A percentile compares a stretch with the other conserved stretches of the same genome.
Conservation (phyloP, 176 grass and related monocot genomes). For the Bothriochloa decipiens region DNA sequence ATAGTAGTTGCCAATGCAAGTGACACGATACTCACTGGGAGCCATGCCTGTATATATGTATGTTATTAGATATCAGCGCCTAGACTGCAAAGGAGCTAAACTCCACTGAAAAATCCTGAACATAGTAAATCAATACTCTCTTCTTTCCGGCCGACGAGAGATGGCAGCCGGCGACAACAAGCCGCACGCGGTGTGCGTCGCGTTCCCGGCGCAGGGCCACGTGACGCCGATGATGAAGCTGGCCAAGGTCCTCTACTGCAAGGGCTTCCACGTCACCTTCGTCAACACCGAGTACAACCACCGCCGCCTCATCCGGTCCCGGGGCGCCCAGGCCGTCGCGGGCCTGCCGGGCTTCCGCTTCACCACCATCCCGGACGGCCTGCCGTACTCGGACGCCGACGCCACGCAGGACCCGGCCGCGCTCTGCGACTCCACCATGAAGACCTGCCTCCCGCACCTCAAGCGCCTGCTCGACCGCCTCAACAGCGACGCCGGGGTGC, state of each 20-base stretch:
- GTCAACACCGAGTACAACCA: slow-evolving; percentile 76
- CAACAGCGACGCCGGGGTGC: background rate
- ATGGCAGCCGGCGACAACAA: background rate
- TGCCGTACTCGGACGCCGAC: slow-evolving; percentile 38
- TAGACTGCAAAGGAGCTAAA: too few relatives aligned
- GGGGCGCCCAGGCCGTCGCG: background rate
- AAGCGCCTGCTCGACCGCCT: slow-evolving; percentile 23
- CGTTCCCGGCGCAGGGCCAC: slow-evolving; percentile 52
- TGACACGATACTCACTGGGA: background rate
- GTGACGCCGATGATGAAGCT: slow-evolving; percentile 57
- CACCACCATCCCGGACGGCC: slow-evolving; percentile 54
- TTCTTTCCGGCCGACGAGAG: background rate
- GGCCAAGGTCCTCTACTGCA: slow-evolving; percentile 52
- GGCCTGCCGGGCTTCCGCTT: slow-evolving; percentile 44
- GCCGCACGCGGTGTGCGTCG: slow-evolving; percentile 50
- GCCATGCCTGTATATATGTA: background rate
- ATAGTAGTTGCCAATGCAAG: background rate
- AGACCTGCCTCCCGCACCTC: slow-evolving; percentile 41
- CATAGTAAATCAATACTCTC: background rate
- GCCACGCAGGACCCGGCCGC: slow-evolving; percentile 41
- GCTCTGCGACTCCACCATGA: slow-evolving; percentile 40
- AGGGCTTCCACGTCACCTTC: slow-evolving; percentile 62
- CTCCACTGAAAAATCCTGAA: too few relatives aligned
- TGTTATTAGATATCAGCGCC: background rate
- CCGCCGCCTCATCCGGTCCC: slow-evolving; percentile 23